Conservation (phyloP, 2,329 filamentous ascomycete genomes). For the Colletotrichum musicola region DNA sequence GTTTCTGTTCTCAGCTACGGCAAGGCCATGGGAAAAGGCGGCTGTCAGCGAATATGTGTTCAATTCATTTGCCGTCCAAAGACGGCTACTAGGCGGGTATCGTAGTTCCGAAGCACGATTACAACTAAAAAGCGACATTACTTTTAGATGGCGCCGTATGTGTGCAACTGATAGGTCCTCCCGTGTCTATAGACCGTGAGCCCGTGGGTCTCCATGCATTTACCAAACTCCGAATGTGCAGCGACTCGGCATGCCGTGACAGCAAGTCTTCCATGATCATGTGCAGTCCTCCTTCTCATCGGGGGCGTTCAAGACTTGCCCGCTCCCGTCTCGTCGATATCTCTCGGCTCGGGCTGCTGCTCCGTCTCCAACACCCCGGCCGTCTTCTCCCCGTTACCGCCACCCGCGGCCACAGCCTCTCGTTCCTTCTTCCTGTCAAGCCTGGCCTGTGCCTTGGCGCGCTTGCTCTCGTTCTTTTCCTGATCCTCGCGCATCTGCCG, state of each 20-base stretch:
- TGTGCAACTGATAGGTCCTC: background rate
- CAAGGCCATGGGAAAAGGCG: too few species aligned
- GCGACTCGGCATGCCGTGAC: background rate
- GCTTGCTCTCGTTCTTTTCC: constrained; percentile 51
- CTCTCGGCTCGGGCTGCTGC: constrained; percentile 10
- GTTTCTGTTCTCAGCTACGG: background rate
- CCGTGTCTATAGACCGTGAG: constrained; percentile 5
- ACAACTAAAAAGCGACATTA: background rate
- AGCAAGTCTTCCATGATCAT: background rate
- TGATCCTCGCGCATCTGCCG: constrained; percentile 60
- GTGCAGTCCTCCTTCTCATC: too few species aligned
- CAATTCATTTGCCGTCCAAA: background rate
- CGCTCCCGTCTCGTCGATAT: constrained; percentile 16
- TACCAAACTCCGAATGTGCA: constrained; percentile 6
- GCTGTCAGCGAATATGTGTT: background rate
- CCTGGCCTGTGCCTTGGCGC: constrained; percentile 47
- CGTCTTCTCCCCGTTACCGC: constrained; percentile 15
- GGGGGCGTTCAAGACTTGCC: background rate
- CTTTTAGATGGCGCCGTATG: constrained; percentile 1
- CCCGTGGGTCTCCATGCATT: background rate
- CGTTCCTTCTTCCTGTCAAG: constrained; percentile 42
- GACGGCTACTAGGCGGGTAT: too few species aligned
- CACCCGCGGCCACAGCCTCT: constrained; percentile 24
- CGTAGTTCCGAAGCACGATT: background rate
- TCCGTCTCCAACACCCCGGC: constrained; percentile 12